Conservation (phyloP, 106 monocot genomes). For the Agapanthus africanus region DNA sequence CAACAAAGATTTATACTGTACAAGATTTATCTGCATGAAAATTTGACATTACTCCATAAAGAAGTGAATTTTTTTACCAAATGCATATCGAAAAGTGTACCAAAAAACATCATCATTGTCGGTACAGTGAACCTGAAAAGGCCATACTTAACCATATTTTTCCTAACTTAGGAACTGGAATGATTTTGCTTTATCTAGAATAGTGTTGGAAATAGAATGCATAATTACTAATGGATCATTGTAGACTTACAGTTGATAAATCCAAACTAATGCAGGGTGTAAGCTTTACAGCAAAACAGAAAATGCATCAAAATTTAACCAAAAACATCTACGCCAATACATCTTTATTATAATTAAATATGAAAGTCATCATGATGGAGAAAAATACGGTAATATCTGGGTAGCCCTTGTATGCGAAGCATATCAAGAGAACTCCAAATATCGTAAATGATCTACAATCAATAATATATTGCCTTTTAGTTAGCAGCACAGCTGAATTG, state of each 20-base stretch:
- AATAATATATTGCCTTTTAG: too few species aligned
- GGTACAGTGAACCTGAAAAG: not conserved
- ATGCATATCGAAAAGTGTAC: not conserved
- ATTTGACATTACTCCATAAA: not conserved
- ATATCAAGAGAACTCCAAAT: too few species aligned
- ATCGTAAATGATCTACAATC: too few species aligned
- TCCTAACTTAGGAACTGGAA: not conserved
- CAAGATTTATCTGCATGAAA: not conserved
- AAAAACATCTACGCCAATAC: not conserved
- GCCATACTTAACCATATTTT: not conserved
- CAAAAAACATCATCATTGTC: not conserved
- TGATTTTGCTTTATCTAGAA: not conserved
- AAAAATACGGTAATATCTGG: not conserved
- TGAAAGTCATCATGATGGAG: not conserved
- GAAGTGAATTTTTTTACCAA: not conserved
- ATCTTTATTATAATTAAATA: not conserved
- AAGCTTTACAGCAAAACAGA: not conserved
- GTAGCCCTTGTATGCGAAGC: not conserved
- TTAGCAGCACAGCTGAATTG: too few species aligned
- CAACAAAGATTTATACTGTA: not conserved
- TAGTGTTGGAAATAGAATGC: not conserved
- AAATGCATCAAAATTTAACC: not conserved
- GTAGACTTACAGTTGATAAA: not conserved
- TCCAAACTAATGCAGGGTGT: too few species aligned
- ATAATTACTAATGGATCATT: not conserved